Evolutionary conservation across 139 green algal species (phyloP), one percentile per base, ranked within the genome.

Genomic region (Yamagishiella unicocca): DNA sequence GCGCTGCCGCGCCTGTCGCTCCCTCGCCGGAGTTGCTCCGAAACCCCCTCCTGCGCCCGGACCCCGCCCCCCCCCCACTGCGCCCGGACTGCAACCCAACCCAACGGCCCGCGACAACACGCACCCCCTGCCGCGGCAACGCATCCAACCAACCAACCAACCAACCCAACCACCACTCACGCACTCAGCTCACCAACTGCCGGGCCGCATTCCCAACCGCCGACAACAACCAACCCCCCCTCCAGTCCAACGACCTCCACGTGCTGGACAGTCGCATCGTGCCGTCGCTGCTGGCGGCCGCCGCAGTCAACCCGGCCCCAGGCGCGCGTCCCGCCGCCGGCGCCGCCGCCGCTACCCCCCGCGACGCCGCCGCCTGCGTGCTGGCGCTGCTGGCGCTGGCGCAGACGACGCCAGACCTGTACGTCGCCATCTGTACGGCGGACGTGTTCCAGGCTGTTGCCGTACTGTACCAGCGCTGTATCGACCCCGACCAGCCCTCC

Each of bases 341-440:
- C 54, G 35, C 29, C 37, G 58, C 7, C 54, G 27, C 42, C 40
- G 31, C 43, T 37, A 66, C 61, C 17, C 61, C 38, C 17, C 81
- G 81, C 45, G 81, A 87, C 62, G 29, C 54, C 19, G 81, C 81
- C 35, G 81, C 67, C 33, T 87, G 81, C 45, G 81, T 70, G 22
- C 35, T 87, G 33, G 81, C 81, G 66, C 66, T 87, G 24, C 46
- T 87, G 66, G 68, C 43, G 45, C 81, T 87, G 33, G 45, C 64
- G 10, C 40, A 70, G 14, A 8, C 22, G 24, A 79, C 66, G 27
- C 64, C 66, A 7, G 64, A 73, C 33, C 64, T 87, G n/a, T 70
- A 78, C 81, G 24, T 37, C 7, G 46, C 81, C 37, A 45, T 87
- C 4, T 45, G 61, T 62, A 68, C 64, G 31, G 35, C 64, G 8